These are phyloP conservation scores for Podospora bellae-mahoneyi DNA, from an alignment of 495 filamentous ascomycete species.

Conservation along the genomic window DNA sequence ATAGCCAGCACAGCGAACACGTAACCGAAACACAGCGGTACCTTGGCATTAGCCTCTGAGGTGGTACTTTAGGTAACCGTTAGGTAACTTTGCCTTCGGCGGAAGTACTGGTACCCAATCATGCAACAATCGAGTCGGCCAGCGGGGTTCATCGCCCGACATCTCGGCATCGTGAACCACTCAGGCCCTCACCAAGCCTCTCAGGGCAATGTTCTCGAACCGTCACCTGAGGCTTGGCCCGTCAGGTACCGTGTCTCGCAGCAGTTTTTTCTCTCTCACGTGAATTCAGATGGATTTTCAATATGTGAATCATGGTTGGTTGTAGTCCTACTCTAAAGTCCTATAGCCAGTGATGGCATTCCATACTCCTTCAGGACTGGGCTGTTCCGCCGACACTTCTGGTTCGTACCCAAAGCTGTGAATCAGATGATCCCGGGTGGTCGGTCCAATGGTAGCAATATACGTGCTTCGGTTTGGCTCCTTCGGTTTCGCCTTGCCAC, in stretches of 20 bases:
- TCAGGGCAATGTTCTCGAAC: neutral
- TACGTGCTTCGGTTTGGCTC: constrained; percentile 42
- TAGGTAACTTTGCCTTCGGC: constrained; percentile 13
- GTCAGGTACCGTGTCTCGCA: neutral
- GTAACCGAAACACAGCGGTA: constrained; percentile 13
- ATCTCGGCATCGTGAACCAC: constrained; percentile 2
- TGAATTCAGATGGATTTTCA: neutral
- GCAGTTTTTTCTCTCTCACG: neutral
- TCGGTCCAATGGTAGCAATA: constrained; percentile 90
- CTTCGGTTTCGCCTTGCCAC: constrained; percentile 40
- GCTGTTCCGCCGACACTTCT: constrained; percentile 77
- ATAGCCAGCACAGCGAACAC: neutral
- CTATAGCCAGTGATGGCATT: constrained; percentile 60
- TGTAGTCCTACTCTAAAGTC: neutral
- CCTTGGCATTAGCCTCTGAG: constrained; percentile 12
- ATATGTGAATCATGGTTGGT: too few relatives aligned
- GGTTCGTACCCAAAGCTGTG: constrained; percentile 65
- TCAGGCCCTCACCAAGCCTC: neutral
- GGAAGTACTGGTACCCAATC: constrained; percentile 12
- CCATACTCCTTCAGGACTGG: constrained; percentile 80
- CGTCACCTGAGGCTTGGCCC: constrained; percentile 1
- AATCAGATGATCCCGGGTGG: constrained; percentile 73
- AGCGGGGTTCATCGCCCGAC: neutral
- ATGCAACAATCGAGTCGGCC: neutral
- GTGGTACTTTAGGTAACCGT: constrained; percentile 17